Evolutionary conservation across 2,329 filamentous ascomycete species (phyloP).

Genomic region (Sclerotinia borealis): DNA sequence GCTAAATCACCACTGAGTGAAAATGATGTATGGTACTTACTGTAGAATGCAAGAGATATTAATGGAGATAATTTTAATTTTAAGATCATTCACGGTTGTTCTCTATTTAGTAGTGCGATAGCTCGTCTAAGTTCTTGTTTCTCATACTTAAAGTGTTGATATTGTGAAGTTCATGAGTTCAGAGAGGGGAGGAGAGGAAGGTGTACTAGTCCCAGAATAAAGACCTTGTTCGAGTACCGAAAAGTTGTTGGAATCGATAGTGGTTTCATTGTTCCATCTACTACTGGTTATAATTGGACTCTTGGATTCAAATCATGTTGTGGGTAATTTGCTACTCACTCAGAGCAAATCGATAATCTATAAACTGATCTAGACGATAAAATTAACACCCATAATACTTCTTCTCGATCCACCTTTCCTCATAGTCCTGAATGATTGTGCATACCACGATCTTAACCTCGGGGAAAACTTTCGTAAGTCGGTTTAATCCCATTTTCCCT

Average conservation of each 20-base stretch:
- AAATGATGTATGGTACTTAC: not conserved
- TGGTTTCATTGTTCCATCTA: not conserved
- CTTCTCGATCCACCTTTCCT: constrained; percentile 84
- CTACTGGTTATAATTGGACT: not conserved
- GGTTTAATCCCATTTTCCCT: constrained; percentile 74
- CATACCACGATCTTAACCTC: constrained; percentile 81
- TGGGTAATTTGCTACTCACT: not conserved
- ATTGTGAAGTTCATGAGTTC: not conserved
- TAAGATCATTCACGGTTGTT: not conserved
- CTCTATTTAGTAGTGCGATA: not conserved
- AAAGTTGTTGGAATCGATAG: not conserved
- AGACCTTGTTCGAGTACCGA: not conserved
- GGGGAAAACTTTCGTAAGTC: constrained; percentile 83
- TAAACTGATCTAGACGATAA: not conserved
- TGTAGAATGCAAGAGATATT: not conserved
- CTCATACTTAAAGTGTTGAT: not conserved
- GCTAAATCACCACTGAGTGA: not conserved
- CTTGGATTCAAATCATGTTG: not conserved
- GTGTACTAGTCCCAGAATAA: not conserved
- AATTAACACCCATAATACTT: constrained; percentile 80
- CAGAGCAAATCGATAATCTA: not conserved
- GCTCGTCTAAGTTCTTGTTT: not conserved
- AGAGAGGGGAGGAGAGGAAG: not conserved
- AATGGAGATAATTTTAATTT: not conserved
- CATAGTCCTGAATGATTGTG: constrained; percentile 71